These are phyloP conservation scores for Pezizomycotina sp. DNA, from an alignment of 2,329 filamentous ascomycete genomes.

Conservation along the genomic window DNA sequence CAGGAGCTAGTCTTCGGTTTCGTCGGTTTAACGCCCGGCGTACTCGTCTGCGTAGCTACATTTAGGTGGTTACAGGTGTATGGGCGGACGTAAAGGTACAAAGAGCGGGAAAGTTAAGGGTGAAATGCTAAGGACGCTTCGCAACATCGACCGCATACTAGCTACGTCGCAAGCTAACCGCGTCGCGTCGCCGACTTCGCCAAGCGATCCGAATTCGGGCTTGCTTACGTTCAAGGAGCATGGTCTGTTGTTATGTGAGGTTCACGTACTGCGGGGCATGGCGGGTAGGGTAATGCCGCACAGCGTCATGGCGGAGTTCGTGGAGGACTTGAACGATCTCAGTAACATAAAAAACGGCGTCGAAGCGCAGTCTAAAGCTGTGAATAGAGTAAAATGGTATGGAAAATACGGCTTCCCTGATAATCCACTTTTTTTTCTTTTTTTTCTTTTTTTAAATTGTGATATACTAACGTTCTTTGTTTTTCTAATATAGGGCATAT, in stretches of 20 bases:
- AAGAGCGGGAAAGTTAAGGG: conserved; percentile 48
- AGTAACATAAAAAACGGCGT: conserved; percentile 64
- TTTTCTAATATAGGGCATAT: too few relatives aligned
- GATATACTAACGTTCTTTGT: too few relatives aligned
- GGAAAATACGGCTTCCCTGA: too few relatives aligned
- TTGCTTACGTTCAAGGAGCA: conserved; percentile 84
- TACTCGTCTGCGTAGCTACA: conserved; percentile 67
- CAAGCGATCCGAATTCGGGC: conserved; percentile 46
- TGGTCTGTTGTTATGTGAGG: conserved; percentile 74
- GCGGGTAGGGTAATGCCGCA: conserved; percentile 49
- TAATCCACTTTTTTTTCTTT: too few relatives aligned
- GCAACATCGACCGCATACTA: conserved; percentile 73
- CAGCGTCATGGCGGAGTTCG: conserved; percentile 60
- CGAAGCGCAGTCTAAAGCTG: conserved; percentile 57
- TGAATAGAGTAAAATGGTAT: conserved; percentile 85
- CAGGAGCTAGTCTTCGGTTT: conserved; percentile 98
- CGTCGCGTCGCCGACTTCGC: conserved; percentile 28
- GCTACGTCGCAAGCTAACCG: conserved; percentile 29
- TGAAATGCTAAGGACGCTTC: conserved; percentile 58
- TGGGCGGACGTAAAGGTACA: conserved; percentile 50
- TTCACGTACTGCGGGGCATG: conserved; percentile 61
- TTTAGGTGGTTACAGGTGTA: conserved; percentile 50
- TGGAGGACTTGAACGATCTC: conserved; percentile 74
- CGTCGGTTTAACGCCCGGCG: conserved; percentile 76
- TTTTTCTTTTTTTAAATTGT: too few relatives aligned